Base-by-base conservation (phyloP, 371 early-diverging fungal genomes). In the Mucor sp. region DNA sequence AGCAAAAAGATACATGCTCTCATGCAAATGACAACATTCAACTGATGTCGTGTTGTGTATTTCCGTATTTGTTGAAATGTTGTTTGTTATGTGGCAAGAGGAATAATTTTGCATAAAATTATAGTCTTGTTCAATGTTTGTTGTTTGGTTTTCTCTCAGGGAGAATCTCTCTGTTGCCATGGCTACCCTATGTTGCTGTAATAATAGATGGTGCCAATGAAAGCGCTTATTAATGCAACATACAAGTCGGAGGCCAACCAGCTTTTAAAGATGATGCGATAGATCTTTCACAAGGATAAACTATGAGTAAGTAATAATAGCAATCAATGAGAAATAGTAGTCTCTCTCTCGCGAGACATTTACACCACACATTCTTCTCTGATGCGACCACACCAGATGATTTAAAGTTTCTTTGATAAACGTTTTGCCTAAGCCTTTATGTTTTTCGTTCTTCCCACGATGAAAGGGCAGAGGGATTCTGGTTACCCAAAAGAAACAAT, bases 381-480 rank as follows among this genome's bases (percentile, higher is more conserved):
- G 33, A 33, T 33, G 50, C 21, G 9, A 5, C 3, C 23, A 23
- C 23, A 5, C 3, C 23, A 23, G 23, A 25, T 19, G 6, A 4
- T 23, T 23, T 50, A 50, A 50, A 14, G 50, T 50, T 50, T 50
- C 12, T 50, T 23, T 50, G 50, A 56, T 56, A 56, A 56, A 56
- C 57, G 57, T 56, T 56, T 56, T 56, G 57, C 57, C 57, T 30
- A 32, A 56, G 50, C 50, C 25, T 50, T 50, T 50, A 11, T 19
- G 17, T 56, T 56, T 25, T 15, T 62, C 9, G 33, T 62, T 62
- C 48, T 62, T 62, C 62, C 62, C 62, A 62, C 62, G 62, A 62
- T 48, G 44, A 33, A 12, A 17, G 28, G 19, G 14, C 19, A 32
- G 50, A n/a, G 33, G 32, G 28, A 27, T 56, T 56, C 28, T 28